phyloP scores from a whole-genome alignment of 2,329 filamentous ascomycete species.

The Biscogniauxia mediterranea region DNA sequence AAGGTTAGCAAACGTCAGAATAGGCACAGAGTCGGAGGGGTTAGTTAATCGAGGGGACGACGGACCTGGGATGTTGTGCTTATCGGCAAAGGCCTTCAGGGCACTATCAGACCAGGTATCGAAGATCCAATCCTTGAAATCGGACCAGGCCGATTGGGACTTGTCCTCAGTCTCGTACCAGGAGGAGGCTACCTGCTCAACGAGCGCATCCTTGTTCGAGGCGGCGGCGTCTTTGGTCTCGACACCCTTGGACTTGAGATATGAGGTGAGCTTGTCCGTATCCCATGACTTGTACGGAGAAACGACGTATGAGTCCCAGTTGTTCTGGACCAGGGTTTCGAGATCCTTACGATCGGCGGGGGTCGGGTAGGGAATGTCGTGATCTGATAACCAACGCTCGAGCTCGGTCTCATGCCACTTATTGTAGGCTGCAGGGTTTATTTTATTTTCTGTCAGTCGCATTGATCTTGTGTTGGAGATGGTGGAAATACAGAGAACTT shows the following conservation, averaged over 20 bases:
- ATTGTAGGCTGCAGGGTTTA: slow-evolving; percentile 72
- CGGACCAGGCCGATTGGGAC: slow-evolving; percentile 67
- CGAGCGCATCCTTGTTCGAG: slow-evolving; percentile 65
- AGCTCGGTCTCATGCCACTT: slow-evolving; percentile 99
- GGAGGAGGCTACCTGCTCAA: slow-evolving; percentile 66
- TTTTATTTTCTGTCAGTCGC: slow-evolving; percentile 22
- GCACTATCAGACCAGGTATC: slow-evolving; percentile 94
- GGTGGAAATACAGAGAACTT: slow-evolving; percentile 37
- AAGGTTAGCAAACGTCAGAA: not conserved
- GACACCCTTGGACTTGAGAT: slow-evolving; percentile 69
- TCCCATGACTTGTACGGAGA: slow-evolving; percentile 79
- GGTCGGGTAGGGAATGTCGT: slow-evolving; percentile 87
- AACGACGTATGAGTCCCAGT: slow-evolving; percentile 80
- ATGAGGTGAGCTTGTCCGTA: slow-evolving; percentile 62
- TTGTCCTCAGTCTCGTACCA: slow-evolving; percentile 82
- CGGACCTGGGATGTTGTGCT: slow-evolving; percentile 72
- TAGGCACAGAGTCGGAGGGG: too few species aligned
- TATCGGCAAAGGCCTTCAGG: slow-evolving; percentile 89
- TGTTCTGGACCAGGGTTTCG: slow-evolving; percentile 82
- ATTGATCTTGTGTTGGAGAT: not conserved
- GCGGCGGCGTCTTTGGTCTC: slow-evolving; percentile 66
- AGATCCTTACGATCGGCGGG: slow-evolving; percentile 91
- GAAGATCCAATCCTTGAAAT: slow-evolving; percentile 86
- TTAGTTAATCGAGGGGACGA: not conserved
- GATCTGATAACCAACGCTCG: slow-evolving; percentile 92